Conservation (phyloP, 768 basidiomycete genomes). For the Lentinula sp. region DNA sequence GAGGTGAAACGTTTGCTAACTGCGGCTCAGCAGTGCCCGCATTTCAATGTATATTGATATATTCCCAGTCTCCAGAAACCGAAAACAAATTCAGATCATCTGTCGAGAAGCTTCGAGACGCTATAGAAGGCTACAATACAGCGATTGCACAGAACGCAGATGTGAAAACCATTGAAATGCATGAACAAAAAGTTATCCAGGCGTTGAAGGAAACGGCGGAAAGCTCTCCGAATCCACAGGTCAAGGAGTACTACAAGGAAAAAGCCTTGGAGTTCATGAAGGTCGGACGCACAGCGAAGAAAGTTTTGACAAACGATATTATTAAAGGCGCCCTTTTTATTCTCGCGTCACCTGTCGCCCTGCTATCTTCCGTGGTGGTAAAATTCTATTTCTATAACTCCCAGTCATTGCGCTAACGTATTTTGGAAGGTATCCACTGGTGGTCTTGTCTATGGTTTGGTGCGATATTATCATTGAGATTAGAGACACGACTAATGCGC, state of each 20-base stretch:
- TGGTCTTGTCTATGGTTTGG: conserved; percentile 2
- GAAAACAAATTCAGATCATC: background rate
- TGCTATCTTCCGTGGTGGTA: conserved; percentile 1
- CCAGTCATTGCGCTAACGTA: background rate
- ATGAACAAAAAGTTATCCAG: background rate
- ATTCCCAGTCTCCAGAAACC: background rate
- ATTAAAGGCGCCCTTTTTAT: background rate
- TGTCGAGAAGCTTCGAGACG: background rate
- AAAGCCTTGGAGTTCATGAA: conserved; percentile 3
- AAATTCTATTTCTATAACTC: background rate
- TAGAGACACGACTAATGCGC: background rate
- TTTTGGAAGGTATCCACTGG: background rate
- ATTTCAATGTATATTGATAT: background rate
- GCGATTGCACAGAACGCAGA: background rate
- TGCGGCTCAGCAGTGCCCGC: no score
- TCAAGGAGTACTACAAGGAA: conserved; percentile 2
- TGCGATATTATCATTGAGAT: background rate
- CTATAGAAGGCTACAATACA: conserved; percentile 1
- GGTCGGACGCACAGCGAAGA: conserved; percentile 1
- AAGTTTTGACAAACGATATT: conserved; percentile 1
- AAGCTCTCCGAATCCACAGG: background rate
- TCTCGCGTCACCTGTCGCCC: conserved; percentile 1
- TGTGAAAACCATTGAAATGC: background rate
- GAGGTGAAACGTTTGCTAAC: background rate
- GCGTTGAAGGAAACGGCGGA: background rate